Base-by-base conservation (phyloP, 2,329 filamentous ascomycete genomes). In the Fusarium virguliforme region DNA sequence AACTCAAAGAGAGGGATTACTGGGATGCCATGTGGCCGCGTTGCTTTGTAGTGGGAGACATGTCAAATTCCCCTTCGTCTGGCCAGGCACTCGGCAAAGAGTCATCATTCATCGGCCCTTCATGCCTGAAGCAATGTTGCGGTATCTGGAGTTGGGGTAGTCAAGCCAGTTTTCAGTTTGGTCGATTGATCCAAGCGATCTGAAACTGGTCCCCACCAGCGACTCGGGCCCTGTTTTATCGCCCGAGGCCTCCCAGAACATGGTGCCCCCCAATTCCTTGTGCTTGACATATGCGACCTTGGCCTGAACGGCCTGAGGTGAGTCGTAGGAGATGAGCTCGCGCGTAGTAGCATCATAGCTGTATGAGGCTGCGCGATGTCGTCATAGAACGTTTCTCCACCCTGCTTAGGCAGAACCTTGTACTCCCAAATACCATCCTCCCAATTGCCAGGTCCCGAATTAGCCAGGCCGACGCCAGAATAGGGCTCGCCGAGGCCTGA, bases 221-320 rank as follows among this genome's bases (percentile, higher is more conserved):
- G 53, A 56, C n/a, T 40, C 15, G 6, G 32, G n/a, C 13, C 26
- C 53, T 13, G 32, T 24, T 40, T 28, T 38, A 28, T 56, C 35
- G 18, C 53, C 53, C 18, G 53, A 56, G 24, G 53, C 53, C 24
- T 56, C 53, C 22, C 53, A 56, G 53, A 56, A 56, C 53, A 56
- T 40, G 35, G 34, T 15, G 53, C 35, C 53, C n/a, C 53, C 53
- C 18, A 28, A 56, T 18, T 10, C 53, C 34, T 2, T 8, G 18
- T 18, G n/a, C 53, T 40, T 56, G 8, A 56, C n/a, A 30, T 56
- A 56, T 18, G 34, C 18, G 6, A 56, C 35, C 53, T 56, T 56
- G 5, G 22, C 26, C 37, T 40, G 34, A 28, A 56, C 34, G 24
- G 35, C n/a, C 26, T 26, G 13, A n/a, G 53, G 35, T 9, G 53